phyloP scores from a whole-genome alignment of 495 filamentous ascomycete genomes.

The Talaromyces liani region DNA sequence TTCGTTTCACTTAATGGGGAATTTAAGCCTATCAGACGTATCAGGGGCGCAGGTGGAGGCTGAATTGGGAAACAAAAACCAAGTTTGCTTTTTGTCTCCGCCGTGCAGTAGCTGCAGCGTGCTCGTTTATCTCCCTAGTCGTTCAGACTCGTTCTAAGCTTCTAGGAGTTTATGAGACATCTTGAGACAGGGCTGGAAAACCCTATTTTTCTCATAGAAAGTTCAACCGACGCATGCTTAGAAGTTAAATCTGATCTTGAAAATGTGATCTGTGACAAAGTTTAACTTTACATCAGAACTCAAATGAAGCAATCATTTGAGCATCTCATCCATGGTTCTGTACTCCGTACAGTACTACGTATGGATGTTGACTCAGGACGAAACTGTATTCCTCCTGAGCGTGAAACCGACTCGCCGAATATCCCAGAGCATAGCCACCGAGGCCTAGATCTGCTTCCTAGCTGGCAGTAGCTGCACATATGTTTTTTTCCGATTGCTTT shows the following conservation, averaged over 20 bases:
- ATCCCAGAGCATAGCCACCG: background rate
- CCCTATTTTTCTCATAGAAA: background rate
- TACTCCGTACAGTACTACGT: background rate
- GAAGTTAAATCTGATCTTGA: background rate
- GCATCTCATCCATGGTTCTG: background rate
- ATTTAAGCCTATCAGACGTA: background rate
- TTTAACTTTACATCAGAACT: background rate
- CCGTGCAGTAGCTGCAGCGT: background rate
- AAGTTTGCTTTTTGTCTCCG: background rate
- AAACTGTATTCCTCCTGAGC: background rate
- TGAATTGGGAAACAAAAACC: background rate
- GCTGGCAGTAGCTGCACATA: too few relatives aligned
- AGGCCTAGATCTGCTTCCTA: background rate
- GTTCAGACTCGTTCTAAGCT: background rate
- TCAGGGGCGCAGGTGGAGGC: background rate
- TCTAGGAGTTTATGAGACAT: conserved; percentile 1
- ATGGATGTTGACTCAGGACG: background rate
- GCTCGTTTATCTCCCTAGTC: background rate
- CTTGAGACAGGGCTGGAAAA: background rate
- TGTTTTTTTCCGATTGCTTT: background rate
- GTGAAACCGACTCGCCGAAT: background rate
- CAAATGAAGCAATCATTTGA: background rate
- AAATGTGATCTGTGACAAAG: background rate
- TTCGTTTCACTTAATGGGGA: background rate
- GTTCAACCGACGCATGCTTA: background rate